Base-by-base conservation (phyloP, 345 rosid species). In the Nephelium lappaceum region DNA sequence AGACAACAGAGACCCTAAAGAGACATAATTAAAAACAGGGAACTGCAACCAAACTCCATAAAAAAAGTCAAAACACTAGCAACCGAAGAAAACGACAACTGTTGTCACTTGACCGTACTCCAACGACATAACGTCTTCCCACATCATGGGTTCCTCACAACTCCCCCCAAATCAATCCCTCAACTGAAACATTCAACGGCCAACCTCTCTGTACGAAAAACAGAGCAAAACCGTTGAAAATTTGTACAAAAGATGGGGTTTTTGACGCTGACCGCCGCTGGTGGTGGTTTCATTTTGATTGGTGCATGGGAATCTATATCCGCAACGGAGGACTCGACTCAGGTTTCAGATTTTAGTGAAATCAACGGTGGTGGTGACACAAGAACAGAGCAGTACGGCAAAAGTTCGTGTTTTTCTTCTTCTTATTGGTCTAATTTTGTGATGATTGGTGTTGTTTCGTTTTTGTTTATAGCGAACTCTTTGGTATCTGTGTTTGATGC, bases 201-300 rank as follows among this genome's bases (percentile, higher is more conserved):
- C 11, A 23, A 25, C 18, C 23, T 60, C 38, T 43, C 58, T 10
- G 14, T 18, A 1, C 8, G 11, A 60, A 11, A 60, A 60, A 23
- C 14, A 19, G 64, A 58, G 64, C 8, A 21, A 1, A 58, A 36
- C 3, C 8, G 0, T 62, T 39, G 0, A 27, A 11, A 65, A 31
- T 72, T 60, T 43, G 16, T 39, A 8, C 11, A n/a, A 67, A 42
- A 21, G 19, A 93, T 93, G 97, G 93, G 92, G 2, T 62, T 93
- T 60, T 67, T 87, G 69, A 49, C 86, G 9, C 79, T 84, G 81
- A 86, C 87, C 78, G 71, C 85, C 45, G 86, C 93, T 24, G 94
- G 90, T 70, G 90, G 89, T n/a, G 93, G 91, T 0, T 90, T 89
- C 81, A 79, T 91, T 16, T 78, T 91, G 57, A 89, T 90, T 73